A percentile compares a stretch with the other conserved stretches of the same genome.
Evolutionary conservation across 306 rosid genomes (phyloP).

Genomic region (Vachellia pachyceras): DNA sequence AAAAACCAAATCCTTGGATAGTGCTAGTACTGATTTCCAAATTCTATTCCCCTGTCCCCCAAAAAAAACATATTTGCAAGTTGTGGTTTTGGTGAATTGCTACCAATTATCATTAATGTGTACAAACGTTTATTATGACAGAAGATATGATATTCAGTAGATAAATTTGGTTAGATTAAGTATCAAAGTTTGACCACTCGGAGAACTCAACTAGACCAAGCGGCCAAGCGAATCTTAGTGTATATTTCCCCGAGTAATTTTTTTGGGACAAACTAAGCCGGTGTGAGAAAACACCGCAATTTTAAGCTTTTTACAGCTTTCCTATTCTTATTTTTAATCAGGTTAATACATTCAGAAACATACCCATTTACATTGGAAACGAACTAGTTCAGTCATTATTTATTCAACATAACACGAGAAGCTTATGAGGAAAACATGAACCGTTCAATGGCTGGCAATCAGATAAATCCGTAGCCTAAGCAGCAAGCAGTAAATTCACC

Average conservation of each 20-base stretch:
- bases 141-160: constrained; percentile 3
- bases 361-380: not conserved
- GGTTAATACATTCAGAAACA: constrained; percentile 8
- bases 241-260: not conserved
- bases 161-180: not conserved
- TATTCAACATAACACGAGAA: not conserved
- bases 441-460: not conserved
- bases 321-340: not conserved
- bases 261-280: not conserved
- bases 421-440: not conserved
- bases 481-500: not conserved
- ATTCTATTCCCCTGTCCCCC: not conserved
- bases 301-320: not conserved
- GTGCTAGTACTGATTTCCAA: not conserved
- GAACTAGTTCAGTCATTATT: constrained; percentile 19
- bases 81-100: not conserved
- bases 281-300: constrained; percentile 6
- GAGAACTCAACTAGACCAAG: not conserved
- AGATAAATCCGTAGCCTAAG: constrained; percentile 5
- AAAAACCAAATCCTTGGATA: not conserved
- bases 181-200: not conserved
- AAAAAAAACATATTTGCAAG: not conserved
- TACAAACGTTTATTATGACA: not conserved
- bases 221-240: not conserved
- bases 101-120: not conserved